A percentile compares a stretch with the other conserved stretches of the same genome.
Conservation (phyloP, 805 yeast species). For the Yarrowia bubula region DNA sequence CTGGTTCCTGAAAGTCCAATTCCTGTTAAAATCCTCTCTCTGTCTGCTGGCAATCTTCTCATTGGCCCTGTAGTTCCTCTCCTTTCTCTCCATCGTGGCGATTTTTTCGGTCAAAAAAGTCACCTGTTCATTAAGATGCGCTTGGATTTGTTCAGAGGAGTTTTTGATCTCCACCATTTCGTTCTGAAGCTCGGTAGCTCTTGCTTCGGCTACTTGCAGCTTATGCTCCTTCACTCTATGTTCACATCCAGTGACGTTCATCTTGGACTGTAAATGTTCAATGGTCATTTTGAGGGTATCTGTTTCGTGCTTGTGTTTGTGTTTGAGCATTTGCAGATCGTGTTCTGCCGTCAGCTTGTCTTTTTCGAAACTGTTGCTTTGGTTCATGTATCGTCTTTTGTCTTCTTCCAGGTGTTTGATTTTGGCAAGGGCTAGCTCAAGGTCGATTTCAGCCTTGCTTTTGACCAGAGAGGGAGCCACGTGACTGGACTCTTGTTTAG, state of each 20-base stretch:
- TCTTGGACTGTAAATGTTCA: neutral
- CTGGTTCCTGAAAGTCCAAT: neutral
- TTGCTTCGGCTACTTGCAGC: neutral
- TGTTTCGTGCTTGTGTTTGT: neutral
- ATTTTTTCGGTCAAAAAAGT: neutral
- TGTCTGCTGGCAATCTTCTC: neutral
- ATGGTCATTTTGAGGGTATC: neutral
- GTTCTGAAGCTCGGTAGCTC: neutral
- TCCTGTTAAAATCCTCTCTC: neutral
- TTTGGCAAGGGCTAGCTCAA: neutral
- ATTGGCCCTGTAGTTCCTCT: neutral
- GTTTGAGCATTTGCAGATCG: neutral
- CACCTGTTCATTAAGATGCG: conserved; percentile 9
- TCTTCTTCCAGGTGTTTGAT: neutral
- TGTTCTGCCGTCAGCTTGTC: neutral
- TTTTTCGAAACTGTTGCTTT: neutral
- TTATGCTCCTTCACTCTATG: neutral
- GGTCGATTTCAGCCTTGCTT: neutral
- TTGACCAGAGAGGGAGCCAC: neutral
- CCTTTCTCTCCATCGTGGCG: neutral
- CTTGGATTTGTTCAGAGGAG: neutral
- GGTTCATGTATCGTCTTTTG: neutral
- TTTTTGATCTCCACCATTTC: neutral
- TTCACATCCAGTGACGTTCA: conserved; percentile 1
- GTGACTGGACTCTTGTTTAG: neutral